Conservation (phyloP, 2,329 filamentous ascomycete species). For the Xylariales sp. region DNA sequence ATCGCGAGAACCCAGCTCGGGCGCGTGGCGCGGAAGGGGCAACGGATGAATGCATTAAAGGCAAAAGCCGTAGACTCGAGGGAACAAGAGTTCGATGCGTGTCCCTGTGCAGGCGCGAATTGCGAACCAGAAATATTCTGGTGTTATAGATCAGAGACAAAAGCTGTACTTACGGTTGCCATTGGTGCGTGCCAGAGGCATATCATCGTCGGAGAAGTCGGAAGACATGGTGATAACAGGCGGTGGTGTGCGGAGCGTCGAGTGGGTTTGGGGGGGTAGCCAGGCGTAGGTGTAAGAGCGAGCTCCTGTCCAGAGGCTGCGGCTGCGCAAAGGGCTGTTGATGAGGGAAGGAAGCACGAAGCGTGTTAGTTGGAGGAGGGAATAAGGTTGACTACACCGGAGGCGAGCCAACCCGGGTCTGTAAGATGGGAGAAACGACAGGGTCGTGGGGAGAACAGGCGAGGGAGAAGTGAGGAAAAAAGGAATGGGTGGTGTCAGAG, state of each 20-base stretch:
- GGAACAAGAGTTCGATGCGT: too few species aligned
- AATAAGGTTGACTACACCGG: conserved; percentile 9
- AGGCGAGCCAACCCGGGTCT: conserved; percentile 10
- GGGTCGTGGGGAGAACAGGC: background rate
- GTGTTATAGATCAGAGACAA: too few species aligned
- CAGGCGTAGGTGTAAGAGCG: conserved; percentile 1
- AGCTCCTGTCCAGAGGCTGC: too few species aligned
- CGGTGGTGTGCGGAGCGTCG: too few species aligned
- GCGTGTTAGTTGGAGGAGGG: background rate
- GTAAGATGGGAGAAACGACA: conserved; percentile 6
- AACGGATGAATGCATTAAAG: too few species aligned
- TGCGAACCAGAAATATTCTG: too few species aligned
- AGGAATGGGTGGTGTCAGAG: background rate
- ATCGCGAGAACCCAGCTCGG: too few species aligned
- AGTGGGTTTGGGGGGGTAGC: background rate
- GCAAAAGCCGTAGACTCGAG: too few species aligned
- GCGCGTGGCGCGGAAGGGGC: too few species aligned
- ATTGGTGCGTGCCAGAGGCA: conserved; percentile 68
- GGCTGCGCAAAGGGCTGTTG: too few species aligned
- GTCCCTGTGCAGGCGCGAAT: conserved; percentile 1
- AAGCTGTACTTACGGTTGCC: conserved; percentile 68
- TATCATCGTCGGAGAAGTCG: conserved; percentile 72
- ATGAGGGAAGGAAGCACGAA: too few species aligned
- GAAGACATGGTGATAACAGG: conserved; percentile 41
- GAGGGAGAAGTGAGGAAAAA: conserved; percentile 3